Percentiles rank a stretch among this genome's conserved stretches.
Evolutionary conservation across 768 basidiomycete species (phyloP).

Genomic region (Boletus eberwhitei): DNA sequence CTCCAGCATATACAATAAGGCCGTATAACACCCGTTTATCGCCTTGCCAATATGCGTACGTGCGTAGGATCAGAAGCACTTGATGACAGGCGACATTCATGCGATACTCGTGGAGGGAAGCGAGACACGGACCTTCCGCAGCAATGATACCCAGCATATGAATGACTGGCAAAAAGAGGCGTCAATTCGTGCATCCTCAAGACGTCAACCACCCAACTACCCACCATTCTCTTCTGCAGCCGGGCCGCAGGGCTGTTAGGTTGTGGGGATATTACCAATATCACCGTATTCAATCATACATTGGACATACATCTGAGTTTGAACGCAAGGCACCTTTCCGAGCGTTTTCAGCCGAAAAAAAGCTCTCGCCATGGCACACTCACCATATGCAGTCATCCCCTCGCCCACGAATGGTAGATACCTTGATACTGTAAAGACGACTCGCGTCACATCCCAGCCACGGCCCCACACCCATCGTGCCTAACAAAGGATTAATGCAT

Average conservation of each 20-base stretch:
- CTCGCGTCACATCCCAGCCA: slow-evolving; percentile 13
- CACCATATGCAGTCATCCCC: slow-evolving; percentile 14
- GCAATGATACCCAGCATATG: slow-evolving; percentile 3
- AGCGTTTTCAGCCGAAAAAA: neutral
- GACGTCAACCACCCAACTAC: neutral
- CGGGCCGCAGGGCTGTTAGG: neutral
- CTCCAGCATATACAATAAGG: slow-evolving; percentile 8
- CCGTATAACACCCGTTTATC: slow-evolving; percentile 10
- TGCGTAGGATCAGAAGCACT: slow-evolving; percentile 20
- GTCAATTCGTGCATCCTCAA: neutral
- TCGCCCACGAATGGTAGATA: slow-evolving; percentile 18
- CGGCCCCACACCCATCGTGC: slow-evolving; percentile 20
- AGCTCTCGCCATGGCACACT: neutral
- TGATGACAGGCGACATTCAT: neutral
- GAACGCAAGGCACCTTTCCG: slow-evolving; percentile 4
- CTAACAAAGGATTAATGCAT: neutral
- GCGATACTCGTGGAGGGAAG: neutral
- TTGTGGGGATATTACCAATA: neutral
- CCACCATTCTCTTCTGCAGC: slow-evolving; percentile 4
- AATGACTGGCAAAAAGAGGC: slow-evolving; percentile 1
- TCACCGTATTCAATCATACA: neutral
- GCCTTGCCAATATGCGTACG: slow-evolving; percentile 20
- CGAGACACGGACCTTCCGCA: slow-evolving; percentile 3
- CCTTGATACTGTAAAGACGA: slow-evolving; percentile 17
- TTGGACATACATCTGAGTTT: slow-evolving; percentile 3